Evolutionary conservation across 345 rosid species (phyloP).

Genomic region (Rhizophora apiculata): DNA sequence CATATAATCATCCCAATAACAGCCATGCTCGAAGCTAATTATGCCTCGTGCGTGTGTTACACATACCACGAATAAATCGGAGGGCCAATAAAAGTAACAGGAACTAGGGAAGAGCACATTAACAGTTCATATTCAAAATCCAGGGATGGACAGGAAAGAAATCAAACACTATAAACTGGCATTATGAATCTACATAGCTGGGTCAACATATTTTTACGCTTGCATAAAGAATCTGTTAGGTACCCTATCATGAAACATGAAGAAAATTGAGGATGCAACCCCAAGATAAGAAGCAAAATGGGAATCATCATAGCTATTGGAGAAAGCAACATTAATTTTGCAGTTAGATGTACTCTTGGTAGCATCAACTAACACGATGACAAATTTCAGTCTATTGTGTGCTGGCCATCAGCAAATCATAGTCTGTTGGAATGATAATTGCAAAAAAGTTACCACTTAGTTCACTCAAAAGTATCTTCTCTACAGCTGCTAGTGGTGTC

Average conservation of each 20-base stretch:
- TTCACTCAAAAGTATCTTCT: constrained; percentile 77
- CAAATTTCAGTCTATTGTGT: constrained; percentile 84
- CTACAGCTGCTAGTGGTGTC: constrained; percentile 77
- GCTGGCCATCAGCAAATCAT: constrained; percentile 88
- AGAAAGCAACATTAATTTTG: constrained; percentile 74
- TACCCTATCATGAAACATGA: neutral
- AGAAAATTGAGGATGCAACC: neutral
- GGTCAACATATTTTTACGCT: no score
- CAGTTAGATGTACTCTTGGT: constrained; percentile 67
- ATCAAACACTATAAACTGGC: no score
- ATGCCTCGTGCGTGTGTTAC: no score
- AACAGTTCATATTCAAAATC: no score
- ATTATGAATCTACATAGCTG: no score
- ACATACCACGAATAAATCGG: no score
- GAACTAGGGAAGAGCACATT: no score
- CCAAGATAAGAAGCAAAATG: constrained; percentile 13
- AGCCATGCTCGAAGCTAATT: no score
- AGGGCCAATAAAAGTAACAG: no score
- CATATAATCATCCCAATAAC: no score
- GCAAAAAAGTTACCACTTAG: constrained; percentile 83
- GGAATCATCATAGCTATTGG: constrained; percentile 58
- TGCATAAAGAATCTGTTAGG: no score
- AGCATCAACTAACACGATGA: constrained; percentile 71
- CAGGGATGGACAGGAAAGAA: no score
- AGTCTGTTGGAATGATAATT: constrained; percentile 78